Evolutionary conservation across 352 stramenopile genomes (phyloP), one percentile per base, ranked within the genome.

Genomic region (Phytophthora chlamydospora): DNA sequence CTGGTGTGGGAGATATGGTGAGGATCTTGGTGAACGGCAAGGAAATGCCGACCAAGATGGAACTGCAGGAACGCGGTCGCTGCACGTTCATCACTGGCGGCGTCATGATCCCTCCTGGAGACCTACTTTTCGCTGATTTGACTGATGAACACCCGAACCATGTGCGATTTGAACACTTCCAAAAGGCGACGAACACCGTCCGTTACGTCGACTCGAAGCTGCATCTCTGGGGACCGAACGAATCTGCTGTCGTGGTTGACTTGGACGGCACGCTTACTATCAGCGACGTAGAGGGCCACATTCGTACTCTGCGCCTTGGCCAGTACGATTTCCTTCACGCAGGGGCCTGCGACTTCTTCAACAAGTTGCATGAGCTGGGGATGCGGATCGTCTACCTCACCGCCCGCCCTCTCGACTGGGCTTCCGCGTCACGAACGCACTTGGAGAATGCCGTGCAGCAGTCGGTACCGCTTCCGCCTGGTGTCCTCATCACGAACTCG

Each of bases 261-360:
- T 74, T 95, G 59, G 85, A 95, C 54, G 85, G 85, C 13, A 95
- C 85, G 16, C 75, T 95, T 38, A 95, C 85, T 1, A 90, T 92
- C 50, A 95, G 80, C 64, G 85, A 95, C 50, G 82, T 95, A 11
- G 85, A 95, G 59, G 85, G 85, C 41, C 85, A 95, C 66, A 95
- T 95, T 59, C 83, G 85, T 21, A 95, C 85, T 7, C 68, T 95
- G 24, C 81, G 85, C 11, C 75, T 95, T 9, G 85, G 83, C 0
- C 85, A 95, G 66, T 93, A 95, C 58, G 81, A 95, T 60, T 95
- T 87, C 40, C 58, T 95, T 17, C 85, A 95, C 73, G 70, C 73
- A 11, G 85, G 85, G 45, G 75, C 83, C 5, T 93, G 85, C 39
- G 78, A 90, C 39, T 93, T 95, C 45, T 95, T 91, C 64, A 85